Evolutionary conservation across 164 flowering plant species (phyloP).

Genomic region (Magnolia sinica): DNA sequence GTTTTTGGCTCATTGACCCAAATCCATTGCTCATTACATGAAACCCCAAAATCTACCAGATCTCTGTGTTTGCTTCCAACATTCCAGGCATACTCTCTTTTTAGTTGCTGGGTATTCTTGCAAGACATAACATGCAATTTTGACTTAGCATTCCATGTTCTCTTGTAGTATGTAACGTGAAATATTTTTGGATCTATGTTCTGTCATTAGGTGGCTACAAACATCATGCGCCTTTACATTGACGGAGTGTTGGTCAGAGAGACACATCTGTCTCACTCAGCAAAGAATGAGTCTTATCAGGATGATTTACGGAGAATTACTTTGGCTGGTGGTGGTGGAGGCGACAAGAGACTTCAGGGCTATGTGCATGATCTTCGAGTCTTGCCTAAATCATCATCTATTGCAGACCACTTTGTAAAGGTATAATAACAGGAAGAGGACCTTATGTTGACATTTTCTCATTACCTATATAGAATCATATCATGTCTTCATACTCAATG

Average conservation of each 20-base stretch:
- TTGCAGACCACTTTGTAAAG: slow-evolving; percentile 50
- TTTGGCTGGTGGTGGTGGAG: slow-evolving; percentile 35
- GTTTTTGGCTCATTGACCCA: too few relatives aligned
- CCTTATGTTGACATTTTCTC: neutral
- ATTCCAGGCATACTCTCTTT: neutral
- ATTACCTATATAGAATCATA: neutral
- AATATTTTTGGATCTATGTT: slow-evolving; percentile 1
- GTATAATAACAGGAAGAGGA: slow-evolving; percentile 22
- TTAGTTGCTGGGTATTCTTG: neutral
- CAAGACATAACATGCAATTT: neutral
- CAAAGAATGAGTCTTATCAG: slow-evolving; percentile 19
- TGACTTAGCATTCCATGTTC: neutral
- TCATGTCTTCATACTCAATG: neutral
- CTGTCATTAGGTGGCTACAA: slow-evolving; percentile 40
- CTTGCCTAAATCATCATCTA: slow-evolving; percentile 29
- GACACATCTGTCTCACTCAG: slow-evolving; percentile 36
- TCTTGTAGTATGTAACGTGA: neutral
- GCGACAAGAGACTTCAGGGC: slow-evolving; percentile 36
- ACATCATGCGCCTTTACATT: slow-evolving; percentile 48
- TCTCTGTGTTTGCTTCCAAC: neutral
- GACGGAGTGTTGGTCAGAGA: slow-evolving; percentile 66
- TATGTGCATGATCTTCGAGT: slow-evolving; percentile 49
- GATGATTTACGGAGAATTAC: slow-evolving; percentile 26
- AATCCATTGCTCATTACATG: too few relatives aligned
- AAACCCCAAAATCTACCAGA: too few relatives aligned